A percentile compares a stretch with the other conserved stretches of the same genome.
Conservation (phyloP, 2,329 filamentous ascomycete genomes). For the Aspergillus quadrilineatus region DNA sequence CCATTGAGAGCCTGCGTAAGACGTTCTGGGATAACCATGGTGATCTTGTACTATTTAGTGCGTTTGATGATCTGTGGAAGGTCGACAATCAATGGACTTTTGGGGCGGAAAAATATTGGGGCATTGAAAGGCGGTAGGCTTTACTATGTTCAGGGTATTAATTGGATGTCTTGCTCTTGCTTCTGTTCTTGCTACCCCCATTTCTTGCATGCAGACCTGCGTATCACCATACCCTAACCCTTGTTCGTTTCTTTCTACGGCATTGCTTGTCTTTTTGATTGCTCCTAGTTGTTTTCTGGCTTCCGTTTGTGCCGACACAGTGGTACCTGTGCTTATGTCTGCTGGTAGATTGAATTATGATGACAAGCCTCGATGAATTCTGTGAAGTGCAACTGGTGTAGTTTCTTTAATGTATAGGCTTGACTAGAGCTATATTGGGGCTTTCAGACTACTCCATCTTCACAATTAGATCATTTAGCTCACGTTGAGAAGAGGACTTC, state of each 20-base stretch:
- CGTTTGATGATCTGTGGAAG: constrained; percentile 82
- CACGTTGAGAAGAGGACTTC: no score
- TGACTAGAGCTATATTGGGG: no score
- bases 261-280: background rate
- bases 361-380: no score
- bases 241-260: background rate
- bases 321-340: no score
- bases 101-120: constrained; percentile 76
- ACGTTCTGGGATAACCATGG: constrained; percentile 50
- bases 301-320: no score
- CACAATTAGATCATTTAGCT: no score
- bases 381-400: no score
- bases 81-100: constrained; percentile 60
- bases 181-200: background rate
- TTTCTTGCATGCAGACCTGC: background rate
- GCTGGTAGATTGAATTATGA: no score
- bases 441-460: no score
- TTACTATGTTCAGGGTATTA: background rate
- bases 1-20: constrained; percentile 63
- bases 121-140: constrained; percentile 45
- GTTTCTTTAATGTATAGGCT: no score
- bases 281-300: no score
- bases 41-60: constrained; percentile 69
- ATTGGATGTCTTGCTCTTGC: background rate
- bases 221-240: background rate